A percentile compares a stretch with the other conserved stretches of the same genome.
Evolutionary conservation across 345 rosid genomes (phyloP).

Genomic region (Jatropha curcas): DNA sequence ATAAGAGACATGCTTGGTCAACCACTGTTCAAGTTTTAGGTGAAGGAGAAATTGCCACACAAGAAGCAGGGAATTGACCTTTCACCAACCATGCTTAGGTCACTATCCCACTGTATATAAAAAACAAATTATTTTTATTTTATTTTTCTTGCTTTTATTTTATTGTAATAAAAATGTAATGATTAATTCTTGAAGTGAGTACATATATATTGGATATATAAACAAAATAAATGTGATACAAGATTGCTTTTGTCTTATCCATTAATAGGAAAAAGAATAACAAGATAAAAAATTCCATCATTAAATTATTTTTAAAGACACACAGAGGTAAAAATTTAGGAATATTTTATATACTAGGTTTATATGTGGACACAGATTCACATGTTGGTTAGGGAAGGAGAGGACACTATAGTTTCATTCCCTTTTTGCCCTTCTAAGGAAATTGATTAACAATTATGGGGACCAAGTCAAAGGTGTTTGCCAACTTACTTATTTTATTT

Average conservation of each 20-base stretch:
- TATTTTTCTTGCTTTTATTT: neutral
- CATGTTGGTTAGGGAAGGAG: constrained; percentile 2
- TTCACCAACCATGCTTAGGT: constrained; percentile 10
- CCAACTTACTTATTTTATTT: neutral
- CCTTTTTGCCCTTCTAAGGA: neutral
- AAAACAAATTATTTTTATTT: neutral
- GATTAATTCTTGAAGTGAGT: constrained; percentile 8
- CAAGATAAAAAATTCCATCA: neutral
- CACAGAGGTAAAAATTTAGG: neutral
- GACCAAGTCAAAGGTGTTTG: neutral
- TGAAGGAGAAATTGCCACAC: neutral
- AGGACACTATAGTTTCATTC: neutral
- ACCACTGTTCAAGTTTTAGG: constrained; percentile 1
- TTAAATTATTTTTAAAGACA: neutral
- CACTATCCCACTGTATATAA: neutral
- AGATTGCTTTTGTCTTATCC: neutral
- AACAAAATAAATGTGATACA: neutral
- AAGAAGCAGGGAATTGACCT: neutral
- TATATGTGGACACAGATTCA: neutral
- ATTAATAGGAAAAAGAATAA: neutral
- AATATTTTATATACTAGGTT: neutral
- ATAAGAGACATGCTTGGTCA: neutral
- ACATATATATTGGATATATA: neutral
- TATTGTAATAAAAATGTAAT: neutral
- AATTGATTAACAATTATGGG: neutral